A percentile compares a stretch with the other conserved stretches of the same genome.
These are phyloP conservation scores for Pythium monospermum DNA, from an alignment of 352 stramenopile genomes.

Conservation along the genomic window DNA sequence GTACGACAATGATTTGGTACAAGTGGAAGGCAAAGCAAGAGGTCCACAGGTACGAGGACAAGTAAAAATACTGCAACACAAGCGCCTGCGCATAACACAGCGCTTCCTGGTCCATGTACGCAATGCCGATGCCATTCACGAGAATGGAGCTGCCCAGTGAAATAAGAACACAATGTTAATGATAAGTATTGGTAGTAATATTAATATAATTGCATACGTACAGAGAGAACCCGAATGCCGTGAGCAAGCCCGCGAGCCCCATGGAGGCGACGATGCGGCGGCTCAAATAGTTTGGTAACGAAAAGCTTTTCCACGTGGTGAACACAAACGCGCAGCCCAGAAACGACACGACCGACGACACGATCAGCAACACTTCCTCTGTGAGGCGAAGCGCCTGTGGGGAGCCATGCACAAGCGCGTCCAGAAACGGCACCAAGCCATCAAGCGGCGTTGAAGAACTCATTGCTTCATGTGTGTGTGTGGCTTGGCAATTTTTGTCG, in stretches of 20 bases:
- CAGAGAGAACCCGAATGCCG: slow-evolving; percentile 57
- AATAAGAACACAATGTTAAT: no score
- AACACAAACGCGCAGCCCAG: slow-evolving; percentile 67
- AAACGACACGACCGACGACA: slow-evolving; percentile 53
- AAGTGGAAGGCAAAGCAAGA: slow-evolving; percentile 82
- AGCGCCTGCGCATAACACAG: slow-evolving; percentile 68
- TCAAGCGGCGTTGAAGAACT: no score
- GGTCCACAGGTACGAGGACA: slow-evolving; percentile 82
- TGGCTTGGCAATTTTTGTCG: no score
- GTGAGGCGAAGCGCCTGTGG: slow-evolving; percentile 24
- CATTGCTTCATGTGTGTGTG: no score
- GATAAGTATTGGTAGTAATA: no score
- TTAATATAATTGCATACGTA: slow-evolving; percentile 18
- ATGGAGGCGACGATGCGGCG: slow-evolving; percentile 68
- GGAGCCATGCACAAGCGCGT: slow-evolving; percentile 3
- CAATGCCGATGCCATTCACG: slow-evolving; percentile 40
- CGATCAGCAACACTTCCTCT: slow-evolving; percentile 47
- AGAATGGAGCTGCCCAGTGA: slow-evolving; percentile 62
- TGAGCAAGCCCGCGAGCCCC: slow-evolving; percentile 51
- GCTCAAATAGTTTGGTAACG: slow-evolving; percentile 61
- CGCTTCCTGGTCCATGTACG: slow-evolving; percentile 38
- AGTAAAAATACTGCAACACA: slow-evolving; percentile 74
- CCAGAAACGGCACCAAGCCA: no score
- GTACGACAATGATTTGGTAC: slow-evolving; percentile 82
- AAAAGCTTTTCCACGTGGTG: slow-evolving; percentile 62